Evolutionary conservation across 192 early-diverging fungal species (phyloP).

Genomic region (Umbelopsis vinacea): DNA sequence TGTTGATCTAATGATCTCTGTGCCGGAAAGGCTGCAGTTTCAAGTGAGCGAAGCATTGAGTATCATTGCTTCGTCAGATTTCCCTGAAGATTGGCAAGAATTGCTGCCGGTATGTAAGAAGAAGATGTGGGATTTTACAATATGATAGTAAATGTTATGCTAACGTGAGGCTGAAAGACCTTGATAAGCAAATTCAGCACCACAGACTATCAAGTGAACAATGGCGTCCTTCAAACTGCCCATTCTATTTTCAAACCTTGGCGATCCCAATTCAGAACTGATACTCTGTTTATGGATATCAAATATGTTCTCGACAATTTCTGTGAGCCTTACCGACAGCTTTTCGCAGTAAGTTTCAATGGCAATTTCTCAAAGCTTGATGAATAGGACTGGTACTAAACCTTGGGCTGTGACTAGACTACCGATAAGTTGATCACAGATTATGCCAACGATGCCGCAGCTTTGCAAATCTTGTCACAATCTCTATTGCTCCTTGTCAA

Average conservation of each 20-base stretch:
- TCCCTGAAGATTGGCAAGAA: slow-evolving; percentile 86
- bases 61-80: slow-evolving; percentile 92
- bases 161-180: slow-evolving; percentile 43
- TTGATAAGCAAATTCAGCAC: slow-evolving; percentile 77
- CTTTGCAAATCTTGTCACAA: slow-evolving; percentile 74
- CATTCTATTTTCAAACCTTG: slow-evolving; percentile 96
- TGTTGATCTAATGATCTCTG: slow-evolving; percentile 84
- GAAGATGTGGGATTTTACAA: neutral
- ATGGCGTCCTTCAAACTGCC: slow-evolving; percentile 91
- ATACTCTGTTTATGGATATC: slow-evolving; percentile 87
- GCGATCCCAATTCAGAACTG: slow-evolving; percentile 80
- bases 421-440: slow-evolving; percentile 80
- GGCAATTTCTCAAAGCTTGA: neutral
- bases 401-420: slow-evolving; percentile 40
- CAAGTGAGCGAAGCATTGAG: slow-evolving; percentile 94
- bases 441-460: slow-evolving; percentile 62
- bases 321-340: slow-evolving; percentile 76
- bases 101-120: slow-evolving; percentile 66
- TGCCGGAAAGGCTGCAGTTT: slow-evolving; percentile 78
- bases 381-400: neutral
- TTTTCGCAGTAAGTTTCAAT: slow-evolving; percentile 70
- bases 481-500: slow-evolving; percentile 79
- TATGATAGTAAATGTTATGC: neutral
- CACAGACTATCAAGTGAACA: slow-evolving; percentile 83
- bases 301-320: slow-evolving; percentile 90